phyloP scores from a whole-genome alignment of 2,329 filamentous ascomycete species.

The Incumbomyces lentus region DNA sequence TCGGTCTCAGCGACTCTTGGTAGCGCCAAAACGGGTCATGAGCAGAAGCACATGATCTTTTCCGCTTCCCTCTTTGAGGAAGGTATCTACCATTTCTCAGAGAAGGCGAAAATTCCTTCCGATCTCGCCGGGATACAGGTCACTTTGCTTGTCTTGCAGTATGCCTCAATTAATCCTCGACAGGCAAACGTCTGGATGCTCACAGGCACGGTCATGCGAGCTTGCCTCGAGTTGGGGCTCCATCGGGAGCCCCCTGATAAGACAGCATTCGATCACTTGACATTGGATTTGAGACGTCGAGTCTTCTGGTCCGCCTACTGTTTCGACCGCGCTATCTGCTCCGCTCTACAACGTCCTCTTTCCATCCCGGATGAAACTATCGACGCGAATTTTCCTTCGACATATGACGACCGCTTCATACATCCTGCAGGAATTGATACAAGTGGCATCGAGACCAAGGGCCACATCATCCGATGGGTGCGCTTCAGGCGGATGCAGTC shows the following conservation, averaged over 20 bases:
- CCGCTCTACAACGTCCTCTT: constrained; percentile 22
- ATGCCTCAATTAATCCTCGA: constrained; percentile 22
- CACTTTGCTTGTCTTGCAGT: constrained; percentile 21
- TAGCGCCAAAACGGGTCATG: constrained; percentile 24
- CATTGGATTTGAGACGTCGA: constrained; percentile 20
- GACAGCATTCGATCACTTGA: constrained; percentile 17
- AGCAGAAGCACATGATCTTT: constrained; percentile 25
- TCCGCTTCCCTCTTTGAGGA: constrained; percentile 26
- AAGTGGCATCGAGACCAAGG: constrained; percentile 20
- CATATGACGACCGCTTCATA: constrained; percentile 20
- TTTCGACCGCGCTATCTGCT: constrained; percentile 22
- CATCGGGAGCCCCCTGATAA: constrained; percentile 21
- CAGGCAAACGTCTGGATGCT: constrained; percentile 23
- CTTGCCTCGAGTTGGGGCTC: constrained; percentile 21
- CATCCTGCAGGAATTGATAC: constrained; percentile 19
- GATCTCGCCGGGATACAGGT: constrained; percentile 22
- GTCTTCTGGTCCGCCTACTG: constrained; percentile 23
- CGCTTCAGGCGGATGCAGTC: constrained; percentile 21
- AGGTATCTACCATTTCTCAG: constrained; percentile 25
- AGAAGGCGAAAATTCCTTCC: constrained; percentile 22
- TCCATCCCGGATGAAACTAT: constrained; percentile 23
- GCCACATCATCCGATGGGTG: constrained; percentile 19
- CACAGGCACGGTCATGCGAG: constrained; percentile 22
- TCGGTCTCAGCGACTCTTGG: constrained; percentile 25
- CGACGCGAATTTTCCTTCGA: constrained; percentile 19